Evolutionary conservation across 2,329 filamentous ascomycete genomes (phyloP), one percentile per base, ranked within the genome.

Genomic region (Madurella mycetomatis): DNA sequence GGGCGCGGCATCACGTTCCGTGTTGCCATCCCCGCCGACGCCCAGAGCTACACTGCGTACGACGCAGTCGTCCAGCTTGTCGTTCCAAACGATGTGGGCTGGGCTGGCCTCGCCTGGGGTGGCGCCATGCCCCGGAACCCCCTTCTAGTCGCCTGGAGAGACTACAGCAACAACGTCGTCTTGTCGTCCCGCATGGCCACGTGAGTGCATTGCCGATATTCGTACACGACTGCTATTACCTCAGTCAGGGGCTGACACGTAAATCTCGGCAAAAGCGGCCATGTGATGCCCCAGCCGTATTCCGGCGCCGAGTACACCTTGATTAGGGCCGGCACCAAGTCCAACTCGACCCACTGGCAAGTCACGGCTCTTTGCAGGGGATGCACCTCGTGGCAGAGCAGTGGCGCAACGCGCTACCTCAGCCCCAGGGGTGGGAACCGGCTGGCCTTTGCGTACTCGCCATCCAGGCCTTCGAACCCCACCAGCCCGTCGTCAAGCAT

Each of bases 71-170:
- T 66, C 25, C 75, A 78, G 60, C 69, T 77, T 39, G 66, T 73
- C 4, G 70, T 73, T 1, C 74, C 75, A 9, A 67, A 66, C 34
- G 63, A 68, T 4, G 71, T 76, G 45, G 76, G 75, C 53, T 79
- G 76, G 76, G 69, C 72, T 7, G 76, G 73, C 1, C 66, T 78
- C 15, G 70, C 76, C 11, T 78, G 75, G 74, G 74, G 72, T 37
- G 76, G 74, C 4, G 69, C 69, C 17, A 79, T 78, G 76, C 68
- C 70, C 3, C 71, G 73, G 57, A 72, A 73, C 53, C 76, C 76
- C 1, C 64, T 79, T 1, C 69, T 73, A 1, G 61, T 78, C 17
- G 71, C 70, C 5, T 78, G 76, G 75, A 54, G 51, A 11, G 53
- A 46, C 5, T 56, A 65, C 40, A 74, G 72, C 62, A 73, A 70